phyloP scores from a whole-genome alignment of 805 yeast species.

The Vanderwaltozyma tropicalis region DNA sequence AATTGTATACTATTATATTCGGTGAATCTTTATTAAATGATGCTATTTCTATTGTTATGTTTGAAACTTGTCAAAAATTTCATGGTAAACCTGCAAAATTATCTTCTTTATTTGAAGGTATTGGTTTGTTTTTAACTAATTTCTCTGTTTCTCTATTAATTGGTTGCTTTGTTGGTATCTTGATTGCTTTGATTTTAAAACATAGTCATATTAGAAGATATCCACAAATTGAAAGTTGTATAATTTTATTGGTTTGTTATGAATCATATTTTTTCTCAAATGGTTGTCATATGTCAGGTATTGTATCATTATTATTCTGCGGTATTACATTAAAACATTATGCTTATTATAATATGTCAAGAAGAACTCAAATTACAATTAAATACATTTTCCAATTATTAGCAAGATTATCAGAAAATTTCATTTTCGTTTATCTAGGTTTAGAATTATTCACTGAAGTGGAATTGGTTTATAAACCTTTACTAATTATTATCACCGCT shows the following conservation, averaged over 20 bases:
- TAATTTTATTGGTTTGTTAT: constrained; percentile 82
- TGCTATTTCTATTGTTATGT: constrained; percentile 97
- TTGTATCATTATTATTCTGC: constrained; percentile 86
- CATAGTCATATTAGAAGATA: constrained; percentile 88
- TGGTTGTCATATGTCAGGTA: constrained; percentile 99
- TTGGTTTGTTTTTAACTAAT: constrained; percentile 85
- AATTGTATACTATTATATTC: constrained; percentile 89
- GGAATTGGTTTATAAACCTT: constrained; percentile 86
- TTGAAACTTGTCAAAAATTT: constrained; percentile 94
- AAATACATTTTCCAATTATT: constrained; percentile 88
- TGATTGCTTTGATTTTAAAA: constrained; percentile 81
- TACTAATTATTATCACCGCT: constrained; percentile 82
- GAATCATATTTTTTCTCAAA: constrained; percentile 95
- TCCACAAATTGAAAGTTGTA: constrained; percentile 95
- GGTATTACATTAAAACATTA: constrained; percentile 96
- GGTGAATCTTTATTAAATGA: constrained; percentile 94
- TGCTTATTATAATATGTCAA: constrained; percentile 94
- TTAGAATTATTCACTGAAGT: constrained; percentile 92
- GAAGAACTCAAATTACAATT: constrained; percentile 93
- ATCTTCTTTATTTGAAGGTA: constrained; percentile 81
- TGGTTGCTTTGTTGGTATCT: constrained; percentile 77
- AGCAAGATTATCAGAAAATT: constrained; percentile 93
- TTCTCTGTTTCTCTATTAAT: constrained; percentile 84
- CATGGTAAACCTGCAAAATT: constrained; percentile 74
- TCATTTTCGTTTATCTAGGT: constrained; percentile 91